A percentile compares a stretch with the other conserved stretches of the same genome.
Evolutionary conservation across 2,329 filamentous ascomycete genomes (phyloP).

Genomic region (Arthroderma sp.): DNA sequence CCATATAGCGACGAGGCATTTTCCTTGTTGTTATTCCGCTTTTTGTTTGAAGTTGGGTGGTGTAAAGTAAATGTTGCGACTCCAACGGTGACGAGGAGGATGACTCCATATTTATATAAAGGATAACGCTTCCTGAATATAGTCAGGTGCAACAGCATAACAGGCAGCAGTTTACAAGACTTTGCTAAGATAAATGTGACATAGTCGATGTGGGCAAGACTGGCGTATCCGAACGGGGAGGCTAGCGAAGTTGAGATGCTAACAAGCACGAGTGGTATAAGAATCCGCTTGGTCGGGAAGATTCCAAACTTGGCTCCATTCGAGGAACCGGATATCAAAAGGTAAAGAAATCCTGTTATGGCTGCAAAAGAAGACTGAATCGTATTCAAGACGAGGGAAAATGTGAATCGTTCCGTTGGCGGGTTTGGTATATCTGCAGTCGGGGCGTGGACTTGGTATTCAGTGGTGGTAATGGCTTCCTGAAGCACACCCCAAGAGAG

Average conservation of each 20-base stretch:
- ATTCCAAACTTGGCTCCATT: conserved; percentile 39
- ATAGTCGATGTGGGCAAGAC: conserved; percentile 88
- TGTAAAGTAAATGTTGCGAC: conserved; percentile 94
- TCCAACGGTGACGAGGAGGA: conserved; percentile 77
- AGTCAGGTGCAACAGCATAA: conserved; percentile 92
- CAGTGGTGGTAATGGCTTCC: conserved; percentile 90
- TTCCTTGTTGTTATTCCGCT: conserved; percentile 35
- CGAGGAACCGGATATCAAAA: conserved; percentile 49
- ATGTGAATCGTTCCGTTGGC: conserved; percentile 64
- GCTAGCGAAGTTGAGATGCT: conserved; percentile 78
- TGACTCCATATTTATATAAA: conserved; percentile 90
- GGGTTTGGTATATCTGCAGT: conserved; percentile 30
- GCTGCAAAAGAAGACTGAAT: conserved; percentile 86
- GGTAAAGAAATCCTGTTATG: conserved; percentile 67
- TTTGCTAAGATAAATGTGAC: conserved; percentile 96
- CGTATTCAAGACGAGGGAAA: conserved; percentile 90
- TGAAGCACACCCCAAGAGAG: conserved; percentile 93
- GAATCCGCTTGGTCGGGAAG: conserved; percentile 63
- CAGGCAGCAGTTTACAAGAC: conserved; percentile 94
- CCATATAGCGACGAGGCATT: conserved; percentile 57
- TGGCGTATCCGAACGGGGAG: conserved; percentile 90
- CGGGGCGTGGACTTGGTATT: conserved; percentile 51
- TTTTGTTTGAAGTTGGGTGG: conserved; percentile 49
- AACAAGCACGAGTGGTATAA: conserved; percentile 69
- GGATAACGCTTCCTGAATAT: conserved; percentile 82